Base-by-base conservation (phyloP, 2,329 filamentous ascomycete species). In the Cryphonectria nitschkei region DNA sequence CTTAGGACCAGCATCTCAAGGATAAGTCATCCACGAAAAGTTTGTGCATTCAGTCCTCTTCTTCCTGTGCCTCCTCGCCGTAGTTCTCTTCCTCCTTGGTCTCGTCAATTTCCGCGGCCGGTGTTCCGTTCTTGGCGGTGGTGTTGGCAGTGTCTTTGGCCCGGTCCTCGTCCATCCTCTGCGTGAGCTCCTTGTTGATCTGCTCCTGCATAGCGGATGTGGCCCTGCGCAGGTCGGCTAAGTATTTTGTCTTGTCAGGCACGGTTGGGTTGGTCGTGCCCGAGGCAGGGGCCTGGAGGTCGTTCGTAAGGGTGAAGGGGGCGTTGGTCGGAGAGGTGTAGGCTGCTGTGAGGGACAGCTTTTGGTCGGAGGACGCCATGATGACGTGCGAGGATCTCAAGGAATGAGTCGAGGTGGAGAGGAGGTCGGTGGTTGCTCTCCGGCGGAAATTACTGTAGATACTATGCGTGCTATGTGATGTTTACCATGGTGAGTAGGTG, bases 1-100 rank as follows among this genome's bases (percentile, higher is more conserved):
- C 32, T 37, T 37, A 61, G 34, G 39, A 61, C 39, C 13, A 22
- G 32, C 32, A 56, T 60, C 2, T n/a, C 58, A 37, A 19, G 32
- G 54, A 58, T 9, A 13, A 19, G n/a, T 14, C 4, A 29, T 14
- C 4, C 43, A 32, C 4, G 5, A 16, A n/a, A 2, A 22, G 22
- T n/a, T n/a, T 50, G 26, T 39, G 9, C 37, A 39, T n/a, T 76
- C 76, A 78, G 68, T 87, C 87, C 69, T 92, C 91, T 58, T 92
- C 90, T 65, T 91, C 89, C 16, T 88, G 83, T 34, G 90, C 88
- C 79, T 97, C 94, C 80, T 97, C 94, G 64, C 94, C 94, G 78
- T 97, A 97, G 78, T 94, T 92, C 76, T 93, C 89, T 77, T 94
- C 92, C 77, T 90, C 89, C 73, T 87, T 86, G 14, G 80, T 84